phyloP scores from a whole-genome alignment of 1,139 yeast species.

The Saccharomyces hybrid region DNA sequence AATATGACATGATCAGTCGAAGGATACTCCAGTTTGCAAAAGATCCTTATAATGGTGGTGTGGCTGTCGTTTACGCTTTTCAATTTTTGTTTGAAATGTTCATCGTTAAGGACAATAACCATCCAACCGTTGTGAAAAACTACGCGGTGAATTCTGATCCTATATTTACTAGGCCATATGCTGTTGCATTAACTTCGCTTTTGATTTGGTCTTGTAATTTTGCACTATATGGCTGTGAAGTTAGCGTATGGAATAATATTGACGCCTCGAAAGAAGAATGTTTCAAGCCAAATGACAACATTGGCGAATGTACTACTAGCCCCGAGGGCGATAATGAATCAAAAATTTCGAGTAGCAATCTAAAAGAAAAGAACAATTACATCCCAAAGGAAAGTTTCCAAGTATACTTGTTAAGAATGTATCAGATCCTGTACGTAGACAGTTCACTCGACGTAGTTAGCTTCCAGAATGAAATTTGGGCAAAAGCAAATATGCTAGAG shows the following conservation, averaged over 20 bases:
- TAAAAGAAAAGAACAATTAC: constrained; percentile 20
- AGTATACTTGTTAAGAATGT: constrained; percentile 18
- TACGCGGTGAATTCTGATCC: constrained; percentile 49
- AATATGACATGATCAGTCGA: constrained; percentile 44
- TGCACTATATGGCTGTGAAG: constrained; percentile 50
- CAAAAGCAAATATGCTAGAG: constrained; percentile 26
- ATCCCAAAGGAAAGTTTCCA: constrained; percentile 24
- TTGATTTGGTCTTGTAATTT: constrained; percentile 55
- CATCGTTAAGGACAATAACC: constrained; percentile 34
- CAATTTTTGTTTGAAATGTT: constrained; percentile 56
- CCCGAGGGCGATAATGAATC: not conserved
- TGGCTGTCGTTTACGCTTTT: constrained; percentile 57
- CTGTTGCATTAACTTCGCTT: constrained; percentile 45
- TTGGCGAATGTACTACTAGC: not conserved
- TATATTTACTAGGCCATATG: constrained; percentile 48
- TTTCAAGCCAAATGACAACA: not conserved
- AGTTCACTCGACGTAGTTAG: constrained; percentile 24
- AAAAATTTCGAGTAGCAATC: constrained; percentile 28
- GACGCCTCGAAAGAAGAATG: constrained; percentile 15
- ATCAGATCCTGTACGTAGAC: constrained; percentile 12
- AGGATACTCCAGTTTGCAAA: constrained; percentile 34
- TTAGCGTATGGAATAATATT: constrained; percentile 34
- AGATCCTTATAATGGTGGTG: constrained; percentile 34
- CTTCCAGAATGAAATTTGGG: constrained; percentile 34
- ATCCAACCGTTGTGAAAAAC: constrained; percentile 14